phyloP scores from a whole-genome alignment of 305 asterid genomes.

The Solanum hybrid region DNA sequence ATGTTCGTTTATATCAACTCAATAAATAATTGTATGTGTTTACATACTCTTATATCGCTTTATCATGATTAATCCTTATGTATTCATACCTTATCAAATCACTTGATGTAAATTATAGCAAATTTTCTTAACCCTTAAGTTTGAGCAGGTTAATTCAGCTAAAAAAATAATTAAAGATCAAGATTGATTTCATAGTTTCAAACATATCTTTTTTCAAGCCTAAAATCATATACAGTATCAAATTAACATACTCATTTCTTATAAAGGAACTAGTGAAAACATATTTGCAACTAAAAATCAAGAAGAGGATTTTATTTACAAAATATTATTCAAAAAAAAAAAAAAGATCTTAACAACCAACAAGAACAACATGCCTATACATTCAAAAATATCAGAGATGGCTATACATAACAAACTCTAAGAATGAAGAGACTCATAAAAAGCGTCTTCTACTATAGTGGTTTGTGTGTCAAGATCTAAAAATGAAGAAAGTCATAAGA shows the following conservation, averaged over 20 bases:
- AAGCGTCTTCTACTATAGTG: too few species aligned
- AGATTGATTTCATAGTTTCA: not conserved
- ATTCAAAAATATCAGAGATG: not conserved
- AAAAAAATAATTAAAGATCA: too few species aligned
- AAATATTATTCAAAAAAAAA: not conserved
- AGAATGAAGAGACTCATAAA: not conserved
- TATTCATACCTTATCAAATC: not conserved
- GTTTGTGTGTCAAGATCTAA: not conserved
- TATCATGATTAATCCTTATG: not conserved
- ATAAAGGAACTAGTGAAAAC: not conserved
- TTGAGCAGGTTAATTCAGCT: not conserved
- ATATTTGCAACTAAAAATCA: not conserved
- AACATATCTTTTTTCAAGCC: not conserved
- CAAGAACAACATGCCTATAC: not conserved
- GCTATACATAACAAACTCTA: not conserved
- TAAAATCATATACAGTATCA: not conserved
- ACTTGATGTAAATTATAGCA: not conserved
- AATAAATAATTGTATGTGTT: not conserved
- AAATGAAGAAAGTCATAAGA: not conserved
- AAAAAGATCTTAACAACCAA: not conserved
- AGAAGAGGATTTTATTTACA: not conserved
- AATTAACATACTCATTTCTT: not conserved
- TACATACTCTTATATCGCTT: not conserved
- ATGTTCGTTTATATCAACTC: not conserved
- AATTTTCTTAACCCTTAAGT: not conserved